A percentile compares a stretch with the other conserved stretches of the same genome.
These are phyloP conservation scores for Penicillium turbatum DNA, from an alignment of 495 filamentous ascomycete species.

Conservation along the genomic window DNA sequence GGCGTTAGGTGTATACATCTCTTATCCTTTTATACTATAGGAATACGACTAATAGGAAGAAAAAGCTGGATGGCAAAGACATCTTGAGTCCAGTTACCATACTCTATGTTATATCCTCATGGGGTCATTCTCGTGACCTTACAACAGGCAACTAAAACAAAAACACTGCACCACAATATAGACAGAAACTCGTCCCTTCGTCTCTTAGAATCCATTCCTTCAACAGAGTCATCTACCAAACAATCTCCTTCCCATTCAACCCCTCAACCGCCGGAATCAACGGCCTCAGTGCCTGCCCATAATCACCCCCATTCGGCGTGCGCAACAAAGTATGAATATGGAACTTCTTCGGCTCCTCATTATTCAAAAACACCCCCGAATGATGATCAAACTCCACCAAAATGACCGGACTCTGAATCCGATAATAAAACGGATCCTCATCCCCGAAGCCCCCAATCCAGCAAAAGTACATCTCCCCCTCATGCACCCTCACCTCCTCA, in stretches of 20 bases:
- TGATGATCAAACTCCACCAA: constrained; percentile 77
- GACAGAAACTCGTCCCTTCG: constrained; percentile 1
- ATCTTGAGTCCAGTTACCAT: neutral
- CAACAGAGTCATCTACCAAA: constrained; percentile 28
- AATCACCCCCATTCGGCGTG: constrained; percentile 70
- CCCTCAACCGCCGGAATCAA: constrained; percentile 39
- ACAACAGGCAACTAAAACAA: neutral
- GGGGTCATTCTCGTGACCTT: constrained; percentile 11
- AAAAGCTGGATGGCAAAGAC: neutral
- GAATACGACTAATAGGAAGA: constrained; percentile 11
- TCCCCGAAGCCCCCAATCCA: constrained; percentile 70
- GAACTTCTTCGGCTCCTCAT: constrained; percentile 67
- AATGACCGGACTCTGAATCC: constrained; percentile 68
- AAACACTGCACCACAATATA: neutral
- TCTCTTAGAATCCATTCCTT: constrained; percentile 19
- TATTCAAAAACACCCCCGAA: constrained; percentile 71
- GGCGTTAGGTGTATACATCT: constrained; percentile 8
- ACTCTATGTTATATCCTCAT: constrained; percentile 16
- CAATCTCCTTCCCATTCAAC: constrained; percentile 39
- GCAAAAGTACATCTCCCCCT: constrained; percentile 65
- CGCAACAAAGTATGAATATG: constrained; percentile 70
- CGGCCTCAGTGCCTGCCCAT: constrained; percentile 54
- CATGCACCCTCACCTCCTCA: constrained; percentile 45
- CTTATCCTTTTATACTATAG: neutral
- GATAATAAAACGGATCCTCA: constrained; percentile 69